Base-by-base conservation (phyloP, 768 basidiomycete species). In the Tricholoma furcatifolium region DNA sequence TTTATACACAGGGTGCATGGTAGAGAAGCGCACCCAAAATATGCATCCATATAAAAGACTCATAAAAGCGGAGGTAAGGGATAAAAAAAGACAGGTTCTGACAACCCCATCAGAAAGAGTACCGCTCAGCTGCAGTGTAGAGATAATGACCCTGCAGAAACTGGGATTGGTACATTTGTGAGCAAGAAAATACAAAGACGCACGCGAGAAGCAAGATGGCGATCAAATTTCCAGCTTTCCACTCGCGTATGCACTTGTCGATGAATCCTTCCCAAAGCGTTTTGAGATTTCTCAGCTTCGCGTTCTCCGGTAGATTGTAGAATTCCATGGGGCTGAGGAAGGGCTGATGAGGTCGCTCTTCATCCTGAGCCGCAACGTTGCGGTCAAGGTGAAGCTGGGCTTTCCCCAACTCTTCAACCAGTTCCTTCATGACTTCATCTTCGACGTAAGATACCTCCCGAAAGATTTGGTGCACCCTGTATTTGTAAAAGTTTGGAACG, bases 41-140 rank as follows among this genome's bases (percentile, higher is more conserved):
- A 87, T 75, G 57, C 87, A 88, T 0, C 87, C 87, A 60, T 81
- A 90, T 2, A 78, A 76, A n/a, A 89, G 69, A 56, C 85, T 87
- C 80, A 88, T 82, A 53, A 88, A 59, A 3, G 85, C 82, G 30
- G 79, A 86, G 0, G 82, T 71, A n/a, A 89, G 68, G 2, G 85
- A 85, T 15, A 85, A 60, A 5, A 88, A 66, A 0, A 85, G 82
- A 0, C 78, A 69, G 2, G 80, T 84, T 41, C 87, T 77, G 4
- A 79, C 83, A 9, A 87, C 48, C 0, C 85, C 81, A 57, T 87
- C 85, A 4, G 71, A 63, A 1, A 74, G 75, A 15, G 82, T 85
- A 18, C 65, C 62, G 0, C 70, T 69, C 15, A 76, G 68, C 52
- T 90, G 87, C 55, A 90, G 83, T 58, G 87, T 76, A 3, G 86